Percentiles rank a stretch among this genome's conserved stretches.
These are phyloP conservation scores for Babesia ovis DNA, from an alignment of 169 alveolate genomes.

Conservation along the genomic window DNA sequence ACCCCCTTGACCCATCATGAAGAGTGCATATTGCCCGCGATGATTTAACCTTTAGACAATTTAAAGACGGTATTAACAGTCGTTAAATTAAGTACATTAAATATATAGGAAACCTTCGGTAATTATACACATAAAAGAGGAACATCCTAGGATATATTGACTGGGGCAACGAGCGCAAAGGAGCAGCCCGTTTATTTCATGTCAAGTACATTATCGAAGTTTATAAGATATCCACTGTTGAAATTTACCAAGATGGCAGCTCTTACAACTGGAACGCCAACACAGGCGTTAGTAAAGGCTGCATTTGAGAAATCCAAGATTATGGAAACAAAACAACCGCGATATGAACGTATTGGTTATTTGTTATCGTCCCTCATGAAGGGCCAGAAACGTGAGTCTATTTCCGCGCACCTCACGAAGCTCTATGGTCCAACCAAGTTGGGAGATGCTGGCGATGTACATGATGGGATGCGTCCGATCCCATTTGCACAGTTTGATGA, in stretches of 20 bases:
- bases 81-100: not conserved
- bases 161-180: not conserved
- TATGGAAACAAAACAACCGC: slow-evolving; percentile 30
- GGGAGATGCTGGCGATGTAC: slow-evolving; percentile 24
- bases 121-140: not conserved
- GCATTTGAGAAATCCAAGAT: slow-evolving; percentile 19
- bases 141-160: not conserved
- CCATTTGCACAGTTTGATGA: not conserved
- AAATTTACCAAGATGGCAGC: slow-evolving; percentile 23
- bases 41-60: not conserved
- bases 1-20: slow-evolving; percentile 9
- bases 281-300: slow-evolving; percentile 30
- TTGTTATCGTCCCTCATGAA: slow-evolving; percentile 28
- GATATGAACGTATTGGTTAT: slow-evolving; percentile 25
- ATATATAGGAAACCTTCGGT: not conserved
- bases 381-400: slow-evolving; percentile 10
- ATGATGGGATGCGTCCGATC: slow-evolving; percentile 22
- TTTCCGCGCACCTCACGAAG: slow-evolving; percentile 29
- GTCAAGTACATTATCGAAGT: not conserved
- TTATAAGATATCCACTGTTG: not conserved
- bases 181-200: not conserved
- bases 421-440: slow-evolving; percentile 12
- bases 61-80: not conserved
- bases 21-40: not conserved
- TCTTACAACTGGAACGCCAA: slow-evolving; percentile 47